phyloP scores from a whole-genome alignment of 768 basidiomycete species.

The Trametes villosa region DNA sequence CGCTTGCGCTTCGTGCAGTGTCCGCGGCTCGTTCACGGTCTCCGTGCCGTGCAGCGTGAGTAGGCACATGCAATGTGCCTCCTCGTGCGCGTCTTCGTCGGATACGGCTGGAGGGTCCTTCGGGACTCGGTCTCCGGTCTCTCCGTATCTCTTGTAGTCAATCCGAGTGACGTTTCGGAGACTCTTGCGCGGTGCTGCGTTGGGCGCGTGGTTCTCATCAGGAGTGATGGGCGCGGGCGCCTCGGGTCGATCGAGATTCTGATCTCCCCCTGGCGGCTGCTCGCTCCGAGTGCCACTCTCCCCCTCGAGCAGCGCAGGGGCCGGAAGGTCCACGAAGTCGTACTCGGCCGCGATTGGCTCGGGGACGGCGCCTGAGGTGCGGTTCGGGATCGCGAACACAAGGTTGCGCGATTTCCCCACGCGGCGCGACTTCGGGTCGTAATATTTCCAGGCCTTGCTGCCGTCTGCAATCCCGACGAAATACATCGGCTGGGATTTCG shows the following conservation, averaged over 20 bases:
- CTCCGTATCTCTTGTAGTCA: conserved; percentile 7
- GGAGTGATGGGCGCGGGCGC: no score
- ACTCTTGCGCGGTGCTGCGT: not conserved
- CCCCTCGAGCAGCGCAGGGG: conserved; percentile 17
- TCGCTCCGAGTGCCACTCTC: conserved; percentile 1
- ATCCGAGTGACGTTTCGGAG: not conserved
- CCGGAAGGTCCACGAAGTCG: not conserved
- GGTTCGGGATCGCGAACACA: conserved; percentile 1
- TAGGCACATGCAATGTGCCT: not conserved
- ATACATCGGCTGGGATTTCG: conserved; percentile 21
- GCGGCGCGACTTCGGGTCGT: conserved; percentile 8
- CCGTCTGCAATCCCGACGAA: conserved; percentile 28
- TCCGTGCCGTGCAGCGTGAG: not conserved
- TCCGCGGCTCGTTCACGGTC: not conserved
- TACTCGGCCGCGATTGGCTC: conserved; percentile 1
- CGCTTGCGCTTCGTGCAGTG: conserved; percentile 5
- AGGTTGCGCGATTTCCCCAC: conserved; percentile 12
- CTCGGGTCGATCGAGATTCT: not conserved
- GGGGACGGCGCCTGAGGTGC: not conserved
- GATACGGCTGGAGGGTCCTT: not conserved
- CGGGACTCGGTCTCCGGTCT: not conserved
- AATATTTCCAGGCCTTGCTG: conserved; percentile 28
- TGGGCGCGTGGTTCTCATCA: not conserved
- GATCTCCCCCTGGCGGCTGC: conserved; percentile 6
- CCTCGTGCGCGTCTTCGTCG: not conserved